These are phyloP conservation scores for Colletotrichum higginsianum DNA, from an alignment of 2,329 filamentous ascomycete genomes.

Conservation along the genomic window DNA sequence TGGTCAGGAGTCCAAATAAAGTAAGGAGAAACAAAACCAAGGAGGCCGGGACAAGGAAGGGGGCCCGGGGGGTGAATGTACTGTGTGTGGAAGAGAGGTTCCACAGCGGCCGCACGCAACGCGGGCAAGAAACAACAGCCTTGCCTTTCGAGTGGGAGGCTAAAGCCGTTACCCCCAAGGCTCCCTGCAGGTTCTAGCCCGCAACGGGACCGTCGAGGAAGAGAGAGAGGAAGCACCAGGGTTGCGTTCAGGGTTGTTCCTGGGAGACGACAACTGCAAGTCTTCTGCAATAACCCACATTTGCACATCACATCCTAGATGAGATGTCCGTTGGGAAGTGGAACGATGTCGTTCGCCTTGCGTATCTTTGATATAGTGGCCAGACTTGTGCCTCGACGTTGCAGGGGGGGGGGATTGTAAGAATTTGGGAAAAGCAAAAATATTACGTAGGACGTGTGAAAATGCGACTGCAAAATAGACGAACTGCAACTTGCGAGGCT, in stretches of 20 bases:
- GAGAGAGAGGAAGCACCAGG: constrained; percentile 12
- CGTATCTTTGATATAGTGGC: background rate
- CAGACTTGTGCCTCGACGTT: background rate
- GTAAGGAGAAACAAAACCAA: constrained; percentile 1
- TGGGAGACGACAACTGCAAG: constrained; percentile 27
- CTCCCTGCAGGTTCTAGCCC: constrained; percentile 3
- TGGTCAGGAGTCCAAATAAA: constrained; percentile 33
- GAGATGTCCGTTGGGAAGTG: constrained; percentile 19
- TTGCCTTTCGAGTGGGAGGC: constrained; percentile 35
- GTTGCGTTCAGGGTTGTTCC: constrained; percentile 28
- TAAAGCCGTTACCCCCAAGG: constrained; percentile 17
- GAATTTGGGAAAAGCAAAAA: constrained; percentile 1
- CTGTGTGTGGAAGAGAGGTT: constrained; percentile 35
- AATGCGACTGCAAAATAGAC: constrained; percentile 1
- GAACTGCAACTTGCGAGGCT: background rate
- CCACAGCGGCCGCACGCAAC: constrained; percentile 57
- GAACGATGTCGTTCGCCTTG: constrained; percentile 31
- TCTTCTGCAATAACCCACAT: constrained; percentile 24
- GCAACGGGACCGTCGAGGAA: constrained; percentile 18
- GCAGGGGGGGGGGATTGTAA: background rate
- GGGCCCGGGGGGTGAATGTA: too few species aligned
- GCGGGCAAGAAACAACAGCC: constrained; percentile 21
- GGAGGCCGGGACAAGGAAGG: constrained; percentile 18
- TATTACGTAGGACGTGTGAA: background rate
- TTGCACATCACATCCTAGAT: constrained; percentile 9